Percentiles rank a stretch among this genome's conserved stretches.
Conservation (phyloP, 345 rosid genomes). For the Pistacia vera region DNA sequence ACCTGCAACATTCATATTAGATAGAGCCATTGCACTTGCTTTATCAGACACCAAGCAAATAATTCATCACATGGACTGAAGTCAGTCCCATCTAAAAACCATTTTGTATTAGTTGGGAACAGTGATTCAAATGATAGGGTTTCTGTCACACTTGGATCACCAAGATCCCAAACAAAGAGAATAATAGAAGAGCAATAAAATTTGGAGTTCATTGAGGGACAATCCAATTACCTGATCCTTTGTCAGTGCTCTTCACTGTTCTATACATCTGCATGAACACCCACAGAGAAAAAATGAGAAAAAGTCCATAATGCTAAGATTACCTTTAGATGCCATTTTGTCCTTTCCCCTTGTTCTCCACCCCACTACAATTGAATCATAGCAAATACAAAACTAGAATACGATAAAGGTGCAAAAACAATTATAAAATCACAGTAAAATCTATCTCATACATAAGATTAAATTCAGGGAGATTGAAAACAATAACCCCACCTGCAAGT, state of each 20-base stretch:
- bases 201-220: conserved; percentile 2
- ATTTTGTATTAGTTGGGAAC: conserved; percentile 20
- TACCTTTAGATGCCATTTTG: conserved; percentile 52
- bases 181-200: conserved; percentile 20
- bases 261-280: conserved; percentile 95
- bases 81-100: conserved; percentile 14
- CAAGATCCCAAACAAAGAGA: conserved; percentile 21
- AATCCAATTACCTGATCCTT: conserved; percentile 64
- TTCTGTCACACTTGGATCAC: conserved; percentile 17
- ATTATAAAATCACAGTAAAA: conserved; percentile 18
- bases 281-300: conserved; percentile 29
- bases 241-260: conserved; percentile 97
- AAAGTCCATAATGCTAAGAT: conserved; percentile 42
- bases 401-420: conserved; percentile 26
- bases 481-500: conserved; percentile 78
- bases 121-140: conserved; percentile 26
- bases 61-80: conserved; percentile 20
- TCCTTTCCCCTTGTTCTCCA: conserved; percentile 44
- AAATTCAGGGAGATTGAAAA: conserved; percentile 25
- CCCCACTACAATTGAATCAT: conserved; percentile 34
- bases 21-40: conserved; percentile 27
- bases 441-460: conserved; percentile 1
- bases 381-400: conserved; percentile 24
- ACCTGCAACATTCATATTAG: conserved; percentile 45
- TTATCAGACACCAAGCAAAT: conserved; percentile 36